These are phyloP conservation scores for Oryza officinalis DNA, from an alignment of 176 grass and related monocot genomes.

Conservation along the genomic window DNA sequence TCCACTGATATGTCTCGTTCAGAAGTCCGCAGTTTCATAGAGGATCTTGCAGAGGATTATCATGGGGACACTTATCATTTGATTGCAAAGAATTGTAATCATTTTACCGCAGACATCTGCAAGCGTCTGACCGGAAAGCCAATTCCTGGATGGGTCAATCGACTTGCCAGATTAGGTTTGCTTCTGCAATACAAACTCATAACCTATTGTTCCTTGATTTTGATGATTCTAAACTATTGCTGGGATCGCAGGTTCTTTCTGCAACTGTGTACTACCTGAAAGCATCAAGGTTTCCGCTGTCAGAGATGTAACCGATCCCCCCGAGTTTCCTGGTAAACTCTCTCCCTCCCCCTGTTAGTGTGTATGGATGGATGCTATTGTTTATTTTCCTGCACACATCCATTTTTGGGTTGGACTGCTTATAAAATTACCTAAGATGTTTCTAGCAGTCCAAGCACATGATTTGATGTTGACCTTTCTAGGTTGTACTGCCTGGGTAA, in stretches of 20 bases:
- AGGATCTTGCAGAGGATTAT: slow-evolving; percentile 74
- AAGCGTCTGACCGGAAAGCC: slow-evolving; percentile 54
- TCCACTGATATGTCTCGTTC: slow-evolving; percentile 66
- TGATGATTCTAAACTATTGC: slow-evolving; percentile 4
- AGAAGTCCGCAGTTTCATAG: slow-evolving; percentile 61
- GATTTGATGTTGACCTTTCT: neutral
- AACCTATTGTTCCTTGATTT: neutral
- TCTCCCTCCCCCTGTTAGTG: neutral
- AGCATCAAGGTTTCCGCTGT: slow-evolving; percentile 69
- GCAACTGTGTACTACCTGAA: slow-evolving; percentile 83
- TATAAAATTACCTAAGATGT: neutral
- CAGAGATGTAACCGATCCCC: slow-evolving; percentile 53
- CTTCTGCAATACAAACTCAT: neutral
- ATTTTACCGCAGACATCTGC: slow-evolving; percentile 83
- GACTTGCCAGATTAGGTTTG: slow-evolving; percentile 86
- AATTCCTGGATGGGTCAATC: slow-evolving; percentile 87
- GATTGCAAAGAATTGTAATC: slow-evolving; percentile 85
- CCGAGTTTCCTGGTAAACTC: slow-evolving; percentile 62
- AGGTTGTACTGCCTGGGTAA: neutral
- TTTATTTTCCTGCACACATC: neutral
- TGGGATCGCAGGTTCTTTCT: slow-evolving; percentile 74
- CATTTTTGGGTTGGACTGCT: neutral
- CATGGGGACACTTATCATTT: slow-evolving; percentile 88
- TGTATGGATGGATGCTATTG: neutral
- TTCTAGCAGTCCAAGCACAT: neutral